Conservation (phyloP, 306 rosid genomes). For the Castanopsis chinensis region DNA sequence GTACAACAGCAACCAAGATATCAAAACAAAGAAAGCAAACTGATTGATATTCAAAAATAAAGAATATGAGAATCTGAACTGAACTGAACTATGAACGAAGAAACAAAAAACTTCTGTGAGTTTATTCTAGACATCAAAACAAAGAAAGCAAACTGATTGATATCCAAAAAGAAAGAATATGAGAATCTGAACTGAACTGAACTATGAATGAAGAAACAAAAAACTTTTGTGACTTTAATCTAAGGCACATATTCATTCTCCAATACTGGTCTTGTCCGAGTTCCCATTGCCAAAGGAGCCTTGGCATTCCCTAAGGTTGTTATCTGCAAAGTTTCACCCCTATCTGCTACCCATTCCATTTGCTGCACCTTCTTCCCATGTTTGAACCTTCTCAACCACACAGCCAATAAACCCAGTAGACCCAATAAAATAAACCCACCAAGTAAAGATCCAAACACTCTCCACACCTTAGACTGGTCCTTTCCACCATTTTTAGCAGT, state of each 20-base stretch:
- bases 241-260: slow-evolving; percentile 47
- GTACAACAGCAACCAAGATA: too few relatives aligned
- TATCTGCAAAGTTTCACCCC: slow-evolving; percentile 16
- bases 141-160: too few relatives aligned
- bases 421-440: slow-evolving; percentile 30
- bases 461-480: slow-evolving; percentile 13
- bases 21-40: too few relatives aligned
- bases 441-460: slow-evolving; percentile 22
- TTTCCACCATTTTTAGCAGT: background rate
- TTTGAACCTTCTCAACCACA: slow-evolving; percentile 5
- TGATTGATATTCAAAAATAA: too few relatives aligned
- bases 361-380: slow-evolving; percentile 16
- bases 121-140: slow-evolving; percentile 14
- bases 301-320: slow-evolving; percentile 29
- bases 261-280: slow-evolving; percentile 46
- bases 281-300: slow-evolving; percentile 43
- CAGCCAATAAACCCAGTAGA: slow-evolving; percentile 21
- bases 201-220: slow-evolving; percentile 22
- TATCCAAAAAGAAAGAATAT: too few relatives aligned
- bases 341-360: slow-evolving; percentile 30
- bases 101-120: slow-evolving; percentile 7
- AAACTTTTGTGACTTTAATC: slow-evolving; percentile 12
- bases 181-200: slow-evolving; percentile 1
- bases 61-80: background rate
- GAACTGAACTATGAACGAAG: slow-evolving; percentile 17